Evolutionary conservation across 345 rosid species (phyloP).

Genomic region (Draba incana): DNA sequence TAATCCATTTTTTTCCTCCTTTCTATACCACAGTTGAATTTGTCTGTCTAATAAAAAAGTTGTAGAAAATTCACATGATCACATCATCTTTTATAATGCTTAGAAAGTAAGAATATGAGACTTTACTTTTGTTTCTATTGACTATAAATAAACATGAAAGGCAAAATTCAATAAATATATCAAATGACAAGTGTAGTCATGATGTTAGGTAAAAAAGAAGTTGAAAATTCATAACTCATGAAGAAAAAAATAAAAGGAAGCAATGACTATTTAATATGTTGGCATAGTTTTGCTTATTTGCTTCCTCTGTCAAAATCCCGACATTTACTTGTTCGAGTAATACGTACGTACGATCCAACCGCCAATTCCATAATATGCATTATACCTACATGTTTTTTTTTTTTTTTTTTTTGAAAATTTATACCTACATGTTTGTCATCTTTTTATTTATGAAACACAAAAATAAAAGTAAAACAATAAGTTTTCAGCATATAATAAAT

Average conservation of each 20-base stretch:
- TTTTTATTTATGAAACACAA: conserved; percentile 7
- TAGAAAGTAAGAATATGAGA: neutral
- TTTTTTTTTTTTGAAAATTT: too few species aligned
- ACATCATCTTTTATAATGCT: neutral
- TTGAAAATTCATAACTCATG: conserved; percentile 26
- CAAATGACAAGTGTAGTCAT: conserved; percentile 26
- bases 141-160: neutral
- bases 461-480: neutral
- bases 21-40: neutral
- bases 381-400: conserved; percentile 38
- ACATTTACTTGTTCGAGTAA: conserved; percentile 44
- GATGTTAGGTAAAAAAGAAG: conserved; percentile 26
- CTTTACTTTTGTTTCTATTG: conserved; percentile 5
- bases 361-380: conserved; percentile 38
- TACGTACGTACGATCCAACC: conserved; percentile 43
- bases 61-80: neutral
- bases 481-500: neutral
- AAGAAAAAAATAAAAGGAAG: conserved; percentile 22
- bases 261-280: conserved; percentile 34
- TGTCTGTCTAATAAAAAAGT: neutral
- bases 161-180: conserved; percentile 30
- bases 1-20: neutral
- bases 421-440: conserved; percentile 37
- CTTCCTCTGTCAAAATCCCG: conserved; percentile 39
- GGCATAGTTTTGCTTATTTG: conserved; percentile 38